These are phyloP conservation scores for Onygenales sp. DNA, from an alignment of 2,329 filamentous ascomycete species.

Conservation along the genomic window DNA sequence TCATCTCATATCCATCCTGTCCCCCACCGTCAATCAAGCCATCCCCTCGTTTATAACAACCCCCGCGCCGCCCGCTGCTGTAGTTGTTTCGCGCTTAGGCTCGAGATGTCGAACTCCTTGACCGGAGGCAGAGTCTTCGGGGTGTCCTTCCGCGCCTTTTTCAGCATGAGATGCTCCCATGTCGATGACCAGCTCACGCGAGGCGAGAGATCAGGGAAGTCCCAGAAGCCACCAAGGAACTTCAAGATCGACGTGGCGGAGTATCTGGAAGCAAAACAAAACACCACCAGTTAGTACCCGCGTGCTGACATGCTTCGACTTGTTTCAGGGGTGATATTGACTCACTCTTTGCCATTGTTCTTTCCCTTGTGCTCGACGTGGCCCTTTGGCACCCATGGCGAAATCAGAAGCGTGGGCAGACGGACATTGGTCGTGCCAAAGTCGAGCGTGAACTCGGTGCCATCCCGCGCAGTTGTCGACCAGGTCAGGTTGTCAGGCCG, in stretches of 20 bases:
- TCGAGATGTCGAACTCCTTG: too few relatives aligned
- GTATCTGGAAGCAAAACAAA: slow-evolving; percentile 12
- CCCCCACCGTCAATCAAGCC: too few relatives aligned
- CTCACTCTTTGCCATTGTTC: slow-evolving; percentile 16
- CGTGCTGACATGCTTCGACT: not conserved
- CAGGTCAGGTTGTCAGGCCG: slow-evolving; percentile 26
- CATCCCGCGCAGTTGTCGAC: slow-evolving; percentile 22
- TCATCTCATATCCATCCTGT: too few relatives aligned
- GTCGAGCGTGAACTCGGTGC: slow-evolving; percentile 17
- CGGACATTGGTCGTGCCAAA: slow-evolving; percentile 21
- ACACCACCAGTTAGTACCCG: too few relatives aligned
- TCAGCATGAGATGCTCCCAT: slow-evolving; percentile 21
- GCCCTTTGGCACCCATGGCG: slow-evolving; percentile 18
- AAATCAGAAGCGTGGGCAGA: slow-evolving; percentile 23
- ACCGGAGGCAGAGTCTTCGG: slow-evolving; percentile 13
- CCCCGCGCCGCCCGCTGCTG: too few relatives aligned
- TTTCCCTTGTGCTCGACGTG: slow-evolving; percentile 20
- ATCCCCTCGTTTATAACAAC: too few relatives aligned
- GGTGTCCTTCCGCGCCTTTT: slow-evolving; percentile 14
- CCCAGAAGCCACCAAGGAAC: slow-evolving; percentile 23
- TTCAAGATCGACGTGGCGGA: slow-evolving; percentile 22
- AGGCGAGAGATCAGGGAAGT: slow-evolving; percentile 20
- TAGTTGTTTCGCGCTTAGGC: too few relatives aligned
- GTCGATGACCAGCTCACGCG: slow-evolving; percentile 19
- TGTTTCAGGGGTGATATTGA: not conserved